phyloP scores from a whole-genome alignment of 164 flowering plant species.

The Umbilicus rupestris region DNA sequence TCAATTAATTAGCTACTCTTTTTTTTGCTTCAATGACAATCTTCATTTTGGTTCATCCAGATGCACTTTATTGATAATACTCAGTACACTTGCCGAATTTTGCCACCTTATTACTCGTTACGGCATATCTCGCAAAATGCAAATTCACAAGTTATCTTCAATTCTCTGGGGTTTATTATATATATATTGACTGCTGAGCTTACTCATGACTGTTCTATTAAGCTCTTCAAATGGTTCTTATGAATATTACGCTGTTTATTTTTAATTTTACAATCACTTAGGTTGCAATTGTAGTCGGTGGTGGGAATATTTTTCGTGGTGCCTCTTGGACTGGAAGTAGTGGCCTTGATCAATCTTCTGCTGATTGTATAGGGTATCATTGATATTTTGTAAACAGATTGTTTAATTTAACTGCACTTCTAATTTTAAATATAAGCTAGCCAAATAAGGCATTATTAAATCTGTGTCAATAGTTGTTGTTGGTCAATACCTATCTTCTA shows the following conservation, averaged over 20 bases:
- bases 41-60: too few species aligned
- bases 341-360: constrained; percentile 96
- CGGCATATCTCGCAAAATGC: background rate
- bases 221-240: too few species aligned
- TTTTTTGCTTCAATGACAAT: too few species aligned
- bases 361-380: constrained; percentile 87
- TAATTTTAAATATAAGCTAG: too few species aligned
- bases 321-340: constrained; percentile 90
- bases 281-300: constrained; percentile 99
- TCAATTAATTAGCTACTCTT: background rate
- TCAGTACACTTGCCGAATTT: too few species aligned
- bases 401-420: background rate
- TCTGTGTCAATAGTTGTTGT: background rate
- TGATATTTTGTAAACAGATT: background rate
- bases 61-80: too few species aligned
- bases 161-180: background rate
- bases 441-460: too few species aligned
- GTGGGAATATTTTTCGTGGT: constrained; percentile 96
- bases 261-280: constrained; percentile 18
- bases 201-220: too few species aligned
- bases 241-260: too few species aligned
- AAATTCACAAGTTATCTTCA: background rate
- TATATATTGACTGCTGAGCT: too few species aligned
- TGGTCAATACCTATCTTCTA: background rate
- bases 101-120: too few species aligned